Base-by-base conservation (phyloP, 345 rosid species). In the Aquilaria malaccensis region DNA sequence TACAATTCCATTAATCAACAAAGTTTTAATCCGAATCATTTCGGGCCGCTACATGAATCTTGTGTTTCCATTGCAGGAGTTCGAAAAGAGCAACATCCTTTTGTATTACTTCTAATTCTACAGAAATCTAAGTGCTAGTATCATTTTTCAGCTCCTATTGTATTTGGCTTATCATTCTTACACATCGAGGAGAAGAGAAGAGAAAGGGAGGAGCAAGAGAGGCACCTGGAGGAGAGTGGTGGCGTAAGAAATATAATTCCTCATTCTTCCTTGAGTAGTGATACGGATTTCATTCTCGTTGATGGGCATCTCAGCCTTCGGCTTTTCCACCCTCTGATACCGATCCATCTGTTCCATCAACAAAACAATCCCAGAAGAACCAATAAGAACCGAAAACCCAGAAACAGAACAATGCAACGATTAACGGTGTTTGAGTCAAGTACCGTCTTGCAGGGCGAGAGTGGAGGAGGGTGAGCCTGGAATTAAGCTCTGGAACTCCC, bases 301-400 rank as follows among this genome's bases (percentile, higher is more conserved):
- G 61, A 88, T 88, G 22, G 89, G 76, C 50, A 83, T 67, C 52
- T 83, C 91, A 29, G 73, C 76, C 61, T 77, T 85, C 9, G 84
- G 84, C 76, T 83, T 88, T 85, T 80, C 80, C 67, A 88, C 91
- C 45, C 88, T 81, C 63, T 85, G 84, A 74, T 88, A 88, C 71
- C 79, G 80, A 65, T 88, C 91, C 95, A 88, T 88, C 84, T 77
- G 2, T 22, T 22, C 22, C 22, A 22, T 22, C 22, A 60, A 22
- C 4, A 45, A 30, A 64, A 49, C 12, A 55, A 56, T 30, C 51
- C 33, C 9, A 33, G 12, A 54, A 33, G 2, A 37, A 33, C 0
- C 33, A 33, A 12, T 6, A 11, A 45, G 22, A 52, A 52, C 6
- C 2, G 22, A 10, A 30, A 45, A 1, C 7, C 9, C 29, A 52